phyloP scores from a whole-genome alignment of 108 stramenopile species.

The Cyclostephanos invisitatus region DNA sequence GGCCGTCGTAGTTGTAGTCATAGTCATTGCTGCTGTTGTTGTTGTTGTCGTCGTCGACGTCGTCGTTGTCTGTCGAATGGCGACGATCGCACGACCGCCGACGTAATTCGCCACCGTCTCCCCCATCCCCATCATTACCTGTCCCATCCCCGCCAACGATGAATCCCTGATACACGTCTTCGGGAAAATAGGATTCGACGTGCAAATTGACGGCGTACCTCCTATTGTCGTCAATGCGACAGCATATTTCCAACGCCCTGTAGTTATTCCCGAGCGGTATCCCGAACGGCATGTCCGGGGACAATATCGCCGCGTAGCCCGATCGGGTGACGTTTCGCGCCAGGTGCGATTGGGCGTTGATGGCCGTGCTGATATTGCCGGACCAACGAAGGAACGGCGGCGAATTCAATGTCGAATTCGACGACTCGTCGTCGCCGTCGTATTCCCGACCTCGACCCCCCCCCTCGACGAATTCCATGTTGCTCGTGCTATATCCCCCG shows the following conservation, averaged over 20 bases:
- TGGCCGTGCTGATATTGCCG: constrained; percentile 65
- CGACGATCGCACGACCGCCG: too few species aligned
- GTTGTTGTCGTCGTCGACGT: too few species aligned
- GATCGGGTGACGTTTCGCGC: constrained; percentile 57
- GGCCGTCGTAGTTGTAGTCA: too few species aligned
- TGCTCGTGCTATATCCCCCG: constrained; percentile 60
- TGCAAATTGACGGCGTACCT: constrained; percentile 78
- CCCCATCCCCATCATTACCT: background rate
- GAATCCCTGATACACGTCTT: constrained; percentile 82
- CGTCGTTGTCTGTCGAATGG: too few species aligned
- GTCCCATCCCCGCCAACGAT: constrained; percentile 31
- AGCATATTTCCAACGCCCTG: constrained; percentile 77
- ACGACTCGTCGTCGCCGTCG: constrained; percentile 11
- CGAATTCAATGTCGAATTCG: constrained; percentile 8
- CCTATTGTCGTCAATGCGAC: constrained; percentile 79
- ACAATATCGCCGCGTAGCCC: constrained; percentile 80
- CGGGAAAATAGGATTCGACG: constrained; percentile 71
- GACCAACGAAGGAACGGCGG: constrained; percentile 80
- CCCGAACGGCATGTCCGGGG: constrained; percentile 74
- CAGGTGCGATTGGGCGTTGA: constrained; percentile 44
- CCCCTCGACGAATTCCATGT: constrained; percentile 30
- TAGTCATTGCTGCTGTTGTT: too few species aligned
- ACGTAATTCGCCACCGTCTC: background rate
- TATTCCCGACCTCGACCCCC: too few species aligned
- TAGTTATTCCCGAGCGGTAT: constrained; percentile 67